Conservation (phyloP, 768 basidiomycete species). For the Leucosporidium scottii region DNA sequence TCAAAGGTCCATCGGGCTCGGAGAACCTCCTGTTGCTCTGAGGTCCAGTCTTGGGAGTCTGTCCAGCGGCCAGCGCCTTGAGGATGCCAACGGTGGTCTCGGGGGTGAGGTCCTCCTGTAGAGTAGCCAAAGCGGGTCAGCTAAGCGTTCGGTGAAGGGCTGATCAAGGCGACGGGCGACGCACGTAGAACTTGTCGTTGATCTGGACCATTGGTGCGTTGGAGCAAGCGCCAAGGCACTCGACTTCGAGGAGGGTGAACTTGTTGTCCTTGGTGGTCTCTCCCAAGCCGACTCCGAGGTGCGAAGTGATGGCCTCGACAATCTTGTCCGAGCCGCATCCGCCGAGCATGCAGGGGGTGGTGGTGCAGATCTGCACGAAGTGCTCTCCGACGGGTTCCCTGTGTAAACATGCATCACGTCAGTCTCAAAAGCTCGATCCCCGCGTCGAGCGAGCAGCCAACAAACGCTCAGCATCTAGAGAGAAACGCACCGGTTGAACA, state of each 20-base stretch:
- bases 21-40: slow-evolving; percentile 45
- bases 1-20: slow-evolving; percentile 29
- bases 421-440: not conserved
- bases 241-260: slow-evolving; percentile 95
- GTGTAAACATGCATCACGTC: not conserved
- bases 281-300: slow-evolving; percentile 60
- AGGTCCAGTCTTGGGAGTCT: slow-evolving; percentile 87
- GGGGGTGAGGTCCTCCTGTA: slow-evolving; percentile 47
- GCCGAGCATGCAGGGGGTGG: slow-evolving; percentile 90
- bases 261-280: slow-evolving; percentile 92
- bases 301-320: slow-evolving; percentile 69
- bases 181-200: slow-evolving; percentile 91
- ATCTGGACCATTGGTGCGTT: slow-evolving; percentile 97
- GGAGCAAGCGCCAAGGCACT: slow-evolving; percentile 96
- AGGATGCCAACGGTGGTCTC: slow-evolving; percentile 46
- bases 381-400: slow-evolving; percentile 90
- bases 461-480: not conserved
- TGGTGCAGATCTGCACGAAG: slow-evolving; percentile 97
- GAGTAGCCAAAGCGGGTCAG: not conserved
- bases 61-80: slow-evolving; percentile 50
- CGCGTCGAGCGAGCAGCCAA: too few relatives aligned
- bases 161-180: slow-evolving; percentile 37
- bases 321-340: slow-evolving; percentile 77
- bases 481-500: slow-evolving; percentile 84
- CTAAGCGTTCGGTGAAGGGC: too few relatives aligned